phyloP scores from a whole-genome alignment of 1,139 yeast genomes.

The Eremothecium sinecaudum region DNA sequence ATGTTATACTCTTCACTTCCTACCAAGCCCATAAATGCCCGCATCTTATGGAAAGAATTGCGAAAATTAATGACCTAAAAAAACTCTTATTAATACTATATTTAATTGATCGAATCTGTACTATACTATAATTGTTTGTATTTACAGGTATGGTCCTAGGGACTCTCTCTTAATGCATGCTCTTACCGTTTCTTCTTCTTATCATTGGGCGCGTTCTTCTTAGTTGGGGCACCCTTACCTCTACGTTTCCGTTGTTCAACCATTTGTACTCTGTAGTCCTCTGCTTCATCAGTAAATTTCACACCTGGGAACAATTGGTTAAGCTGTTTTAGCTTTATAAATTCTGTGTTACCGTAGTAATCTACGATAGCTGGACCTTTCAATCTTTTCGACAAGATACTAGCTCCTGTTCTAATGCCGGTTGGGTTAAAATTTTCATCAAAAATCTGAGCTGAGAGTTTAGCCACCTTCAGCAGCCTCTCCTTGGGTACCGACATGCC shows the following conservation, averaged over 20 bases:
- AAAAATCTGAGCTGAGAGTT: constrained; percentile 52
- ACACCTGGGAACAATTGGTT: constrained; percentile 48
- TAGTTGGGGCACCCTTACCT: constrained; percentile 90
- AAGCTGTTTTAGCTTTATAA: constrained; percentile 55
- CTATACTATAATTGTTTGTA: constrained; percentile 1
- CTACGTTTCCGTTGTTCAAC: constrained; percentile 65
- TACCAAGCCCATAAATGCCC: constrained; percentile 29
- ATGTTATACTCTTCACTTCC: constrained; percentile 45
- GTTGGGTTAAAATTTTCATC: constrained; percentile 62
- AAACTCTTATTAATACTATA: not conserved
- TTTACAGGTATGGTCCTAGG: constrained; percentile 1
- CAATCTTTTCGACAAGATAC: constrained; percentile 61
- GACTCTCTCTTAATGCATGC: not conserved
- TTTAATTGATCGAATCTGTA: not conserved
- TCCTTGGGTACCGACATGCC: constrained; percentile 31
- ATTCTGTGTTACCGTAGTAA: constrained; percentile 70
- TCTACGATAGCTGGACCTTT: constrained; percentile 64
- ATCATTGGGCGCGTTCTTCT: constrained; percentile 41
- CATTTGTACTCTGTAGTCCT: constrained; percentile 58
- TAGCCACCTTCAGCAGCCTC: constrained; percentile 46
- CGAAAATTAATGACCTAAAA: constrained; percentile 9
- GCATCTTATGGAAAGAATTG: constrained; percentile 23
- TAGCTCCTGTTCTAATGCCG: constrained; percentile 63
- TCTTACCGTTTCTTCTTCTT: constrained; percentile 31
- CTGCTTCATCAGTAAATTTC: constrained; percentile 62